A percentile compares a stretch with the other conserved stretches of the same genome.
Evolutionary conservation across 176 grass and related monocot species (phyloP).

Genomic region (Eleusine indica): DNA sequence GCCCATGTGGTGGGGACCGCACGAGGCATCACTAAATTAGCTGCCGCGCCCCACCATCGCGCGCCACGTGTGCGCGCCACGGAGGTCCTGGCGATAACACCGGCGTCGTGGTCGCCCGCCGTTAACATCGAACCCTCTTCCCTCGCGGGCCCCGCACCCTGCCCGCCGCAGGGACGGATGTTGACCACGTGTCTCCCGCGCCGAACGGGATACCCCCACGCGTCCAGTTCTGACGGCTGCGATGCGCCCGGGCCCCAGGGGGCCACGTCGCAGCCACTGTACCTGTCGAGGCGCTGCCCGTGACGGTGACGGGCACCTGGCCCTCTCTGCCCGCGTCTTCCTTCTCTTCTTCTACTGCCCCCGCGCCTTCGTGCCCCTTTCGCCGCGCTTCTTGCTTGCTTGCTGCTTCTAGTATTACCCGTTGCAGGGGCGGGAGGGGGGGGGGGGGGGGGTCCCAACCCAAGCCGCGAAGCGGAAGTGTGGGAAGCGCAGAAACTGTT

Average conservation of each 20-base stretch:
- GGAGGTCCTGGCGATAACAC: constrained; percentile 32
- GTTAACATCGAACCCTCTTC: constrained; percentile 20
- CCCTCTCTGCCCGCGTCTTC: constrained; percentile 3
- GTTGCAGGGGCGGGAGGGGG: not conserved
- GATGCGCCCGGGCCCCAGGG: constrained; percentile 14
- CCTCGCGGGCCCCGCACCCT: not conserved
- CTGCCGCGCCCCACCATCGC: not conserved
- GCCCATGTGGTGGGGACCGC: constrained; percentile 43
- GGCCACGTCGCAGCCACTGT: constrained; percentile 39
- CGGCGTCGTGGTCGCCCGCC: constrained; percentile 44
- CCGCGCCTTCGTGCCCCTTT: constrained; percentile 33
- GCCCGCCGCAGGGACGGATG: not conserved
- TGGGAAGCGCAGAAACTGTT: not conserved
- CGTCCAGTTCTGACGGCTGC: constrained; percentile 36
- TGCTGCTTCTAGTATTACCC: not conserved
- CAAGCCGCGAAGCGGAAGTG: not conserved
- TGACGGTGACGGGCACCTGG: constrained; percentile 63
- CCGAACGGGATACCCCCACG: not conserved
- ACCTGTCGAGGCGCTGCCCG: constrained; percentile 55
- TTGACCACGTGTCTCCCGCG: constrained; percentile 9
- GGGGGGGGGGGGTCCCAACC: not conserved
- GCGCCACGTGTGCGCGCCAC: constrained; percentile 49
- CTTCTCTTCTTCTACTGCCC: constrained; percentile 24
- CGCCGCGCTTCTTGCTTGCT: constrained; percentile 24
- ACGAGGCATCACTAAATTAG: constrained; percentile 39